phyloP scores from a whole-genome alignment of 2,329 filamentous ascomycete genomes.

The Colletotrichum salicis region DNA sequence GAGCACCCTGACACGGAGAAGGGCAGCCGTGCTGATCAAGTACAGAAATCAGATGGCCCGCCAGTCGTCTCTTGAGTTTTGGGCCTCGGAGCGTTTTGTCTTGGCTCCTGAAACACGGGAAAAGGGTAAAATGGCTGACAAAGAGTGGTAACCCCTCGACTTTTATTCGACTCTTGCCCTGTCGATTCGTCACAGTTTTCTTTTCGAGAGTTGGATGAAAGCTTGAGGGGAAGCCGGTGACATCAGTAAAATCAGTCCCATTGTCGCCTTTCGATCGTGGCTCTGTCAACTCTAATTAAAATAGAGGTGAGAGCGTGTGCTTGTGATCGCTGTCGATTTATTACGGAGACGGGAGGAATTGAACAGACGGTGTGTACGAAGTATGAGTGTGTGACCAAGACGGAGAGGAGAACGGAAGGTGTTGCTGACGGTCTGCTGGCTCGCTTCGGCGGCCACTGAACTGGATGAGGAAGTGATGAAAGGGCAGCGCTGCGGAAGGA shows the following conservation, averaged over 20 bases:
- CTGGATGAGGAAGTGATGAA: conserved; percentile 29
- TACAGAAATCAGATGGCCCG: conserved; percentile 11
- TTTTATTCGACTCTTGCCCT: neutral
- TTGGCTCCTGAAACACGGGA: conserved; percentile 30
- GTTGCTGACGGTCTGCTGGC: neutral
- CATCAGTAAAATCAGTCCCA: conserved; percentile 14
- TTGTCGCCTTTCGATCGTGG: neutral
- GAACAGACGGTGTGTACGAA: neutral
- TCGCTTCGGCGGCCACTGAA: conserved; percentile 13
- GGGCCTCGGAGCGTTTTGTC: conserved; percentile 31
- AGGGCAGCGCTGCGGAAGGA: neutral
- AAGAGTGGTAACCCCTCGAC: neutral
- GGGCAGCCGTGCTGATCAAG: conserved; percentile 17
- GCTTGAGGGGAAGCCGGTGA: conserved; percentile 11
- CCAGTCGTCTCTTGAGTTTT: conserved; percentile 8
- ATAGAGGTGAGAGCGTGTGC: neutral
- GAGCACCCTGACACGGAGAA: conserved; percentile 23
- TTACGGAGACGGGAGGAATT: neutral
- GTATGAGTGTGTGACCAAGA: neutral
- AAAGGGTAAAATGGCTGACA: conserved; percentile 12
- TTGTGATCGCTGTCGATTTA: neutral
- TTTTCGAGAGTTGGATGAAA: neutral
- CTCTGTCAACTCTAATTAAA: conserved; percentile 17
- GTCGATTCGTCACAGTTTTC: neutral
- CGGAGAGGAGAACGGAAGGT: conserved; percentile 11